These are phyloP conservation scores for Mucor racemosus DNA, from an alignment of 371 early-diverging fungal genomes.

Conservation along the genomic window DNA sequence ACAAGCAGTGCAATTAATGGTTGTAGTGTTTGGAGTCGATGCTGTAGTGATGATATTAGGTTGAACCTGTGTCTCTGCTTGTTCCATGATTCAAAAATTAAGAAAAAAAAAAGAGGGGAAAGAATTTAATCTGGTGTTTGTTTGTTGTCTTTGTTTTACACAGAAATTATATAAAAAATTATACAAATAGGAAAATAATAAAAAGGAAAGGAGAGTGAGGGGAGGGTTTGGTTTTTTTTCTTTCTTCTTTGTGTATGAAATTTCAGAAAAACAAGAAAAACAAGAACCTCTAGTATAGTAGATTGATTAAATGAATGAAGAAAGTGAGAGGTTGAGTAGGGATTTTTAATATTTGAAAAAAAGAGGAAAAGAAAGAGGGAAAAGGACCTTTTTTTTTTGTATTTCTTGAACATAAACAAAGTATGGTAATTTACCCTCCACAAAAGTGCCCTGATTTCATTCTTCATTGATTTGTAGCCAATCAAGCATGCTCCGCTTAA, in stretches of 20 bases:
- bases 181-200: constrained; percentile 1
- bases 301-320: background rate
- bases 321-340: background rate
- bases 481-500: constrained; percentile 8
- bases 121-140: background rate
- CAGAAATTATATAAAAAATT: background rate
- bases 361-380: background rate
- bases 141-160: too few relatives aligned
- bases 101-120: background rate
- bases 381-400: background rate
- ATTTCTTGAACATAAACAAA: background rate
- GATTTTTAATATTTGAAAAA: background rate
- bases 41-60: constrained; percentile 1
- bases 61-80: constrained; percentile 13
- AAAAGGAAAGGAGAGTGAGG: constrained; percentile 8
- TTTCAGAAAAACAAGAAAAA: background rate
- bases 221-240: background rate
- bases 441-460: constrained; percentile 11
- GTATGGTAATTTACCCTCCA: background rate
- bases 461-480: constrained; percentile 4
- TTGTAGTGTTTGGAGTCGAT: constrained; percentile 8
- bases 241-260: background rate
- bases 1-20: constrained; percentile 35
- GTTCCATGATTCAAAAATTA: background rate
- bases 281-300: background rate